These are phyloP conservation scores for Paramecium caudatum DNA, from an alignment of 73 alveolate genomes.

Conservation along the genomic window DNA sequence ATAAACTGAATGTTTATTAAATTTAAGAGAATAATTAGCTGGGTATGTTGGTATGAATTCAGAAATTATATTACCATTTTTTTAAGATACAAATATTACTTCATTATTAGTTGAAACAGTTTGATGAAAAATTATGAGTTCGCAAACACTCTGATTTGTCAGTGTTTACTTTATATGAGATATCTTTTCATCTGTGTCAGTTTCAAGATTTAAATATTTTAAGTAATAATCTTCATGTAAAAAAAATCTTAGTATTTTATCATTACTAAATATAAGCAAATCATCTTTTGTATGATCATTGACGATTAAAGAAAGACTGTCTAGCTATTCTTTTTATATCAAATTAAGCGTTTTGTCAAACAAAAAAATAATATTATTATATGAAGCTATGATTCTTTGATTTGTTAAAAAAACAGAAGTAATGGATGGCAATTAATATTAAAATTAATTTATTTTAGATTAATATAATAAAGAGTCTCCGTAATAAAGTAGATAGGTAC, in stretches of 20 bases:
- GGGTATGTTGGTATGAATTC: constrained; percentile 6
- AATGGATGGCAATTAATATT: no score
- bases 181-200: neutral
- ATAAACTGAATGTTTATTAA: neutral
- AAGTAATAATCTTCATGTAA: no score
- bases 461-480: neutral
- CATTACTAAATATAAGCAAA: no score
- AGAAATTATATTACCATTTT: neutral
- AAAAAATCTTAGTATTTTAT: no score
- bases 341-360: no score
- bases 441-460: neutral
- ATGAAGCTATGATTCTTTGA: no score
- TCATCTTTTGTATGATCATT: no score
- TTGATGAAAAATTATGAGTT: neutral
- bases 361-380: no score
- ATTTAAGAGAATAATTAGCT: neutral
- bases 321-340: no score
- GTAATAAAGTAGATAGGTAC: neutral
- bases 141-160: neutral
- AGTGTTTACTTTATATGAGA: neutral
- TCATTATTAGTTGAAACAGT: neutral
- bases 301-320: no score
- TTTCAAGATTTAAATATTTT: no score
- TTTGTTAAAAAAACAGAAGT: no score
- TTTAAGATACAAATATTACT: neutral